Base-by-base conservation (phyloP, 2,329 filamentous ascomycete genomes). In the Fonsecaea pedrosoi region DNA sequence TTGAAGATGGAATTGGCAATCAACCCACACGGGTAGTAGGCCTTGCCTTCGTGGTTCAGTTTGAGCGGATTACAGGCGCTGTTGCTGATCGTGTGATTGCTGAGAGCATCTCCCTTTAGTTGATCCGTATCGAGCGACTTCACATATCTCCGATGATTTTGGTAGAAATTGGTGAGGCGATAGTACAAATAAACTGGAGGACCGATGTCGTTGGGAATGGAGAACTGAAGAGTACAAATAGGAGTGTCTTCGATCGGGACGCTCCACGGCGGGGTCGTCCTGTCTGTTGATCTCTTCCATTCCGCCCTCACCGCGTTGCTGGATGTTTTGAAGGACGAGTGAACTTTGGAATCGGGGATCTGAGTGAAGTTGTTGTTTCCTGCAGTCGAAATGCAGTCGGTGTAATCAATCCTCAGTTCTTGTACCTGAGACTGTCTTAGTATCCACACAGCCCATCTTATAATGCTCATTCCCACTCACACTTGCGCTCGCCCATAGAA, bases 1-100 rank as follows among this genome's bases (percentile, higher is more conserved):
- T 99, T 99, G 85, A 99, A 99, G 70, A 95, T 81, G 30, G 95
- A 98, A 78, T 99, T 99, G 69, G 95, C 94, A 72, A 98, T 97
- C 69, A 99, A 83, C 25, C 95, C 95, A 77, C 95, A 99, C 1
- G 95, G 95, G 75, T 97, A 99, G 77, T 94, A 95, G 0, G 93
- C 87, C 77, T 89, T 89, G 34, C 82, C 81, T n/a, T 79, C 80
- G 1, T 77, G 76, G 1, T 77, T 71, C 18, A 84, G 81, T 45
- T 84, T 84, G 13, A 97, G 84, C 0, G 94, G 94, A 40, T 90
- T 87, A 79, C 94, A 97, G 67, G 89, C 86, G 45, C 92, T 90
- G 37, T 80, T 80, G 37, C 84, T 80, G 72, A 98, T 91, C 1
- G 86, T 85, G 40, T 72, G 73, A 65, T 84, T 85, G 37, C 83